Base-by-base conservation (phyloP, 2,329 filamentous ascomycete genomes). In the Penicillium sp. region DNA sequence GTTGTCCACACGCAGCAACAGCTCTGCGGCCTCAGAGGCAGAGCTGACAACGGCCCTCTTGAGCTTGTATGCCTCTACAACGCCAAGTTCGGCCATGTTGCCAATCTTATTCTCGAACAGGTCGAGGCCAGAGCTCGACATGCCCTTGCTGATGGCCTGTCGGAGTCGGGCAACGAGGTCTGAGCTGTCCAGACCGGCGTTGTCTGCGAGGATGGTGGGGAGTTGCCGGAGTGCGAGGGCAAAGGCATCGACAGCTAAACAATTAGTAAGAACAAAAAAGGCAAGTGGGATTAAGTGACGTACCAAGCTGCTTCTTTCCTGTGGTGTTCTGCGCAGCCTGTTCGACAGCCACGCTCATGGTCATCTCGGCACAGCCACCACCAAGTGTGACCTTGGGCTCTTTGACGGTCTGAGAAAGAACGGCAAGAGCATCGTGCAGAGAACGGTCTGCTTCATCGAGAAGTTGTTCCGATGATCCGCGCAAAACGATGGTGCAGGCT, bases 311-410 rank as follows among this genome's bases (percentile, higher is more conserved):
- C 76, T 94, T 93, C 86, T 99, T 99, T 72, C 94, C 94, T 64
- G 94, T 91, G 7, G 96, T 89, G 67, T 96, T 93, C 60, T 95
- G 92, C 21, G 92, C 92, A 5, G 91, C 91, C 60, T 89, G 89
- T 71, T 97, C 93, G 21, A 99, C 94, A 7, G 94, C 94, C 81
- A 97, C 96, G 62, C 93, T 90, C 94, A 99, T 99, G 65, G 96
- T 79, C 93, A 97, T 97, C 83, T 99, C 94, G 4, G 93, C 92
- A 70, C 91, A 97, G 26, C 94, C 94, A 69, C 94, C 94, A 53
- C 94, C 94, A 3, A 99, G 85, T 0, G 94, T 97, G 43, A 92
- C 95, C 71, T 90, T 86, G 52, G 94, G 94, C 76, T 97, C 92
- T 74, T 89, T 90, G 66, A 99, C 90, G 1, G 94, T 99, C 76